These are phyloP conservation scores for Pilaira anomala DNA, from an alignment of 192 early-diverging fungal genomes.

Conservation along the genomic window DNA sequence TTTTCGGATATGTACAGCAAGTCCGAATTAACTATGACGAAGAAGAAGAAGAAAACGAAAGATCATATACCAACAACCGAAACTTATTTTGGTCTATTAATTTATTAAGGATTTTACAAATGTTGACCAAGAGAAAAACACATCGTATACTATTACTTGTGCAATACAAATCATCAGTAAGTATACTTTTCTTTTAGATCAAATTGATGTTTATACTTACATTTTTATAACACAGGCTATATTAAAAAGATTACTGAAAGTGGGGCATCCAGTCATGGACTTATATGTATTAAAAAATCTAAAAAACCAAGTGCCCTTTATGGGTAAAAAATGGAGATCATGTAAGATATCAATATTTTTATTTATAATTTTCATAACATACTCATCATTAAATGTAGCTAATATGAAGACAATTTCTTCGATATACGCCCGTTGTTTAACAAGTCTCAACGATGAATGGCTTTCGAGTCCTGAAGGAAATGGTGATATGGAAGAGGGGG, in stretches of 20 bases:
- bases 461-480: conserved; percentile 64
- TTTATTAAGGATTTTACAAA: conserved; percentile 74
- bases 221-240: conserved; percentile 47
- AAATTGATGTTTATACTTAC: background rate
- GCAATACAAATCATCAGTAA: conserved; percentile 75
- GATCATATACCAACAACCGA: conserved; percentile 37
- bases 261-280: conserved; percentile 61
- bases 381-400: conserved; percentile 26
- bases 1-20: conserved; percentile 9
- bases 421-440: conserved; percentile 63
- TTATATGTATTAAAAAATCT: conserved; percentile 77
- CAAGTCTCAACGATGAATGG: conserved; percentile 68
- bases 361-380: background rate
- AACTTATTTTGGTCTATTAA: conserved; percentile 72
- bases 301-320: conserved; percentile 74
- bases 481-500: conserved; percentile 11
- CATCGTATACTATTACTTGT: conserved; percentile 75
- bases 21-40: background rate
- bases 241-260: conserved; percentile 72
- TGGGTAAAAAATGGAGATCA: conserved; percentile 79
- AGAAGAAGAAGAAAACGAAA: conserved; percentile 3
- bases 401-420: conserved; percentile 82
- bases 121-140: conserved; percentile 73
- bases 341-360: conserved; percentile 37
- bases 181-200: background rate